A percentile compares a stretch with the other conserved stretches of the same genome.
These are phyloP conservation scores for Thelonectria blattea DNA, from an alignment of 2,329 filamentous ascomycete genomes.

Conservation along the genomic window DNA sequence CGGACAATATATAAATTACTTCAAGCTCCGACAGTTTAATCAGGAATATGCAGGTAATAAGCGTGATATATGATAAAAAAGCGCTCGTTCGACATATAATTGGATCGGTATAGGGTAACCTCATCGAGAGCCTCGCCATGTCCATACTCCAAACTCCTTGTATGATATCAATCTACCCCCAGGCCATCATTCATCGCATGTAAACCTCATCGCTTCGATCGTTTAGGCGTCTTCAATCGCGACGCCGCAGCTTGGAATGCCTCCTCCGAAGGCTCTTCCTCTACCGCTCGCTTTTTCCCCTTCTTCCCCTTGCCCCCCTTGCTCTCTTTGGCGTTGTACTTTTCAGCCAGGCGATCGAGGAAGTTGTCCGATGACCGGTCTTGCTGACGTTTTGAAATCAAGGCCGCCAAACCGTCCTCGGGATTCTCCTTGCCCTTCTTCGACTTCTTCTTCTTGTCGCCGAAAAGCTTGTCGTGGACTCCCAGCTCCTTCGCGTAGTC, in stretches of 20 bases:
- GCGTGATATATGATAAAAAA: neutral
- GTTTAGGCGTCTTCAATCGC: slow-evolving; percentile 47
- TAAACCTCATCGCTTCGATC: slow-evolving; percentile 26
- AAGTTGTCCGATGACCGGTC: slow-evolving; percentile 62
- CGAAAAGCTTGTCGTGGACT: slow-evolving; percentile 73
- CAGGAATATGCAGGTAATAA: too few species aligned
- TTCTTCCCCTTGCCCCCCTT: slow-evolving; percentile 54
- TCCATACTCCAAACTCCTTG: neutral
- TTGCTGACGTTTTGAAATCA: slow-evolving; percentile 76
- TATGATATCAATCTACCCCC: neutral
- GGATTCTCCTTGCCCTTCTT: slow-evolving; percentile 51
- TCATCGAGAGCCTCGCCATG: neutral
- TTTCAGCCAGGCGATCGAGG: slow-evolving; percentile 76
- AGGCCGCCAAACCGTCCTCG: slow-evolving; percentile 67
- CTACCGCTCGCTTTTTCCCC: slow-evolving; percentile 59
- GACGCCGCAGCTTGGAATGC: slow-evolving; percentile 64
- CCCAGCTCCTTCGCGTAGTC: slow-evolving; percentile 77
- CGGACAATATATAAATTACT: too few species aligned
- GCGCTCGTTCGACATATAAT: neutral
- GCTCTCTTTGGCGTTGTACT: slow-evolving; percentile 63
- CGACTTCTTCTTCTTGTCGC: slow-evolving; percentile 51
- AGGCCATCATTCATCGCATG: neutral
- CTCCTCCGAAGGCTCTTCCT: slow-evolving; percentile 69
- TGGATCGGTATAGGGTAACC: neutral
- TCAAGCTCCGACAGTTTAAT: too few species aligned